phyloP scores from a whole-genome alignment of 495 filamentous ascomycete species.

The Talaromyces stipitatus region DNA sequence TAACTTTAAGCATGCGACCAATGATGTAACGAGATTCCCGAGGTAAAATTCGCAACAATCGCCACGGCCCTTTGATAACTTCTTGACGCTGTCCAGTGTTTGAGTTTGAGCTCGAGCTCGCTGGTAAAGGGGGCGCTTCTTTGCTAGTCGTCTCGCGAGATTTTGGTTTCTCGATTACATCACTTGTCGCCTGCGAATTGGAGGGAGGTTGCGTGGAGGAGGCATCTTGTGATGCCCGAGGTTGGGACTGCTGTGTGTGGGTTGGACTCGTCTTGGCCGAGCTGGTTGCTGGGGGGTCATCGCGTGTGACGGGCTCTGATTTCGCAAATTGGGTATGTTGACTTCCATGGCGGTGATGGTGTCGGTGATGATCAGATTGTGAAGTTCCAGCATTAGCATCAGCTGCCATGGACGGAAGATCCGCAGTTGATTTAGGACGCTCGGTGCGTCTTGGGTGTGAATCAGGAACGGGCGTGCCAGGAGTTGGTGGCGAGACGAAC shows the following conservation, averaged over 20 bases:
- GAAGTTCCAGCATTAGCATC: neutral
- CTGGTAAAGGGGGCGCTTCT: constrained; percentile 34
- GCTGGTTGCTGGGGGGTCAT: neutral
- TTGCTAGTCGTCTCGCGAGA: constrained; percentile 40
- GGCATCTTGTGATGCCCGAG: neutral
- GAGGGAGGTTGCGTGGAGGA: neutral
- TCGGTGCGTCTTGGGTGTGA: constrained; percentile 27
- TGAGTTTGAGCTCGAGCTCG: constrained; percentile 15
- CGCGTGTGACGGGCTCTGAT: constrained; percentile 8
- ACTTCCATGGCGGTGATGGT: constrained; percentile 17
- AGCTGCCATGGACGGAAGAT: constrained; percentile 18
- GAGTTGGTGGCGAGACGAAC: constrained; percentile 69
- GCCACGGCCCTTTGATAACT: constrained; percentile 87
- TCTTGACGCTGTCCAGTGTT: constrained; percentile 48
- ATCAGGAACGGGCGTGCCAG: constrained; percentile 42
- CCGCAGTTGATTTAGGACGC: constrained; percentile 30
- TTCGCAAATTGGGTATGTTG: neutral
- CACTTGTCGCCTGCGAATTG: neutral
- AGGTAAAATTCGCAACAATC: constrained; percentile 83
- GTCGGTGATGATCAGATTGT: constrained; percentile 12
- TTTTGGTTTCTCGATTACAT: constrained; percentile 9
- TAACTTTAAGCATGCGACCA: constrained; percentile 83
- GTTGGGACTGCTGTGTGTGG: constrained; percentile 5
- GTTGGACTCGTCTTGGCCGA: constrained; percentile 3
- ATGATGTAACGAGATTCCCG: constrained; percentile 87